Base-by-base conservation (phyloP, 306 rosid species). In the Herpetospermum pedunculosum region DNA sequence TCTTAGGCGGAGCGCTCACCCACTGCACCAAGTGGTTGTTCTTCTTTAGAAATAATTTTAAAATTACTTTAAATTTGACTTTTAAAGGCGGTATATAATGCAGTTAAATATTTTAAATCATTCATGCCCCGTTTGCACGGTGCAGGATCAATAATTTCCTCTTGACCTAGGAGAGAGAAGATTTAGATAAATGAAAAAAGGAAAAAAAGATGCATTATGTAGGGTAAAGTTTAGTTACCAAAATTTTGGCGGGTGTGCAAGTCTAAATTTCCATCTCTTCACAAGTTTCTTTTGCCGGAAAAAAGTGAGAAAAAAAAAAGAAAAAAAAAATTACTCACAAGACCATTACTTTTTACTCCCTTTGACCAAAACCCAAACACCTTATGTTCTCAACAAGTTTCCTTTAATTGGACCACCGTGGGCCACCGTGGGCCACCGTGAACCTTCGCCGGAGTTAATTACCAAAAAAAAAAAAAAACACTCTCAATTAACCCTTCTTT, bases 191-290 rank as follows among this genome's bases (percentile, higher is more conserved):
- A n/a, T n/a, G n/a, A n/a, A n/a, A 7, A 4, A 73, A 53, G 62
- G 77, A 6, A 16, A 0, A 53, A 76, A 79, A 81, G 77, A 60
- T 23, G 77, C 78, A 81, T 81, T 74, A 69, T 68, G 88, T 73
- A 69, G 88, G 88, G 47, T 77, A 70, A 72, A 37, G 77, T 12
- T 58, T 74, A 58, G 76, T 21, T 37, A 52, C 76, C 85, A 75
- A 59, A 69, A 67, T 32, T 84, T 73, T 75, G 79, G 77, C 72
- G 54, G 73, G 79, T 68, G 28, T 64, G 43, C 0, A 38, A 64
- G 8, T 64, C 71, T 37, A 35, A 64, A 35, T 64, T 38, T 19
- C 7, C 67, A 59, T 59, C 28, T 3, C 43, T 62, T 8, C 47
- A 37, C 18, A 19, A n/a, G 49, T 64, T 64, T 62, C 29, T 62